Base-by-base conservation (phyloP, 257 asterid genomes). In the Rauvolfia tetraphylla region DNA sequence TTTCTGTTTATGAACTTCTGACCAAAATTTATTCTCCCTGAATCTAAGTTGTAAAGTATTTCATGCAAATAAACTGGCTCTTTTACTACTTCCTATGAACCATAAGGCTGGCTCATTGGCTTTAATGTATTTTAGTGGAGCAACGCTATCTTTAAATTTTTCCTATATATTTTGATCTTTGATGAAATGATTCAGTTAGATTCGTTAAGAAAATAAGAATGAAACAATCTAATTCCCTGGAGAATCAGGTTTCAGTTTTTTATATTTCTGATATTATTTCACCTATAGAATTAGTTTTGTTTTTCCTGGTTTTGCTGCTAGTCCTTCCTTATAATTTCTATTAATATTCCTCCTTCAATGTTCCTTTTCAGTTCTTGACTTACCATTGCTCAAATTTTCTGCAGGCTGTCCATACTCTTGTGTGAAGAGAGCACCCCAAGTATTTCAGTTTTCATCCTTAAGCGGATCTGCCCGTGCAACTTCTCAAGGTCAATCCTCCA, bases 401-500 rank as follows among this genome's bases (percentile, higher is more conserved):
- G 89, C 91, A 94, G 98, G 93, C 39, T 94, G 98, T 81, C 95
- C 91, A 8, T 90, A 86, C 89, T 88, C 98, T 36, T 92, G 98
- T 17, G 97, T 90, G 58, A 86, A 86, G 78, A 84, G 80, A 56
- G 97, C 98, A 75, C 98, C 97, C 75, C 92, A 86, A 53, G 95
- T 91, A 11, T 94, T 94, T 76, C 74, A 75, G 71, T 89, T 92
- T 85, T 86, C 94, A 76, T 79, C 98, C 23, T 79, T 22, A 33
- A 89, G 89, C 0, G 95, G 93, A 77, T 86, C 93, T 58, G 98
- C 96, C 0, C 81, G 72, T 23, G 95, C 97, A 69, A 82, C 90
- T 72, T 82, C 91, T 68, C 97, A 92, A 89, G 98, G 98, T 94
- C 76, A 67, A 53, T 36, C 59, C 49, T 73, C n/a, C 29, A 13